phyloP scores from a whole-genome alignment of 139 green algal genomes.

The Picochlorum sp. region DNA sequence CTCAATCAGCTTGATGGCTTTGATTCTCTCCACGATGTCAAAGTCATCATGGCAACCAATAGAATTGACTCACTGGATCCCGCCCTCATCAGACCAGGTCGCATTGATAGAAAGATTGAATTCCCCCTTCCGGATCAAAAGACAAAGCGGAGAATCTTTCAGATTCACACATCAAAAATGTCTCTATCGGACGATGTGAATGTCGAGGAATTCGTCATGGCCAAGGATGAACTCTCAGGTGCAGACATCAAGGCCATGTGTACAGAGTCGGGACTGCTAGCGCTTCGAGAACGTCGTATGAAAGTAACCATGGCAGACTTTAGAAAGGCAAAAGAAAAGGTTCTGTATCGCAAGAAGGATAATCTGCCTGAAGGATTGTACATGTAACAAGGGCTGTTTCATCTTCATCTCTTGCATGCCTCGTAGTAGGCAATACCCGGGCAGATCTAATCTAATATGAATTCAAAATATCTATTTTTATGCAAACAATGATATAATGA shows the following conservation, averaged over 20 bases:
- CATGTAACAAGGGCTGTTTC: conserved; percentile 53
- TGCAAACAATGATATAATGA: not conserved
- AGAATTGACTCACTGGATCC: conserved; percentile 95
- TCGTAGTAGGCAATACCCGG: too few species aligned
- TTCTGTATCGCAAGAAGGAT: conserved; percentile 99
- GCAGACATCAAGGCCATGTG: conserved; percentile 99
- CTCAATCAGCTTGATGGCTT: conserved; percentile 98
- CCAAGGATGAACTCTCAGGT: conserved; percentile 88
- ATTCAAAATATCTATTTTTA: too few species aligned
- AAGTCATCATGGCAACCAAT: conserved; percentile 99
- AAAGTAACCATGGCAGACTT: conserved; percentile 80
- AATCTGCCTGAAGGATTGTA: conserved; percentile 95
- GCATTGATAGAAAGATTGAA: conserved; percentile 95
- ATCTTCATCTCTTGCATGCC: too few species aligned
- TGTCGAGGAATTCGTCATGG: conserved; percentile 92
- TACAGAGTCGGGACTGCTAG: conserved; percentile 96
- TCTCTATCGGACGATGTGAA: conserved; percentile 92
- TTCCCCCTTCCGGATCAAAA: conserved; percentile 98
- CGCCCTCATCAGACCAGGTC: conserved; percentile 89
- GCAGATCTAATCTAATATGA: too few species aligned
- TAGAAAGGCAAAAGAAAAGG: conserved; percentile 83
- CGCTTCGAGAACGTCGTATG: conserved; percentile 94
- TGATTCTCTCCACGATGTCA: conserved; percentile 89
- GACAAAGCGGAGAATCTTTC: conserved; percentile 97
- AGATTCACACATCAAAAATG: conserved; percentile 86